Conservation (phyloP, 2,329 filamentous ascomycete genomes). For the Stenocarpella maydis region DNA sequence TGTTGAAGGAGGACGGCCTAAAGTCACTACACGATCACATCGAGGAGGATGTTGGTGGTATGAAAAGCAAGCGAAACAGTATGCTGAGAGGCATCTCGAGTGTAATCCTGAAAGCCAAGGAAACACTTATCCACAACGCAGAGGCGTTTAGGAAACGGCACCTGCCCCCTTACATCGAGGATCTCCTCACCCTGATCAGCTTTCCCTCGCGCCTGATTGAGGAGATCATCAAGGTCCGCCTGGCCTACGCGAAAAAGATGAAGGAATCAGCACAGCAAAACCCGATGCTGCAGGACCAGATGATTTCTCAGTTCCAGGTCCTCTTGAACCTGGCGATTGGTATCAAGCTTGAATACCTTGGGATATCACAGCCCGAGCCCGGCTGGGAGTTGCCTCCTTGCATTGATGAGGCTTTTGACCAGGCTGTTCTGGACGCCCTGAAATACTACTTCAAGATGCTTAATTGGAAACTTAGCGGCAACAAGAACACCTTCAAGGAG, state of each 20-base stretch:
- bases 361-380: constrained; percentile 84
- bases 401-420: constrained; percentile 95
- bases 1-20: constrained; percentile 94
- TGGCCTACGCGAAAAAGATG: constrained; percentile 93
- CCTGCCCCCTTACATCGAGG: constrained; percentile 94
- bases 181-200: constrained; percentile 94
- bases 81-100: constrained; percentile 85
- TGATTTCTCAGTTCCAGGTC: constrained; percentile 96
- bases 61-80: constrained; percentile 65
- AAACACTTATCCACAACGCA: constrained; percentile 86
- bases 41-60: constrained; percentile 49
- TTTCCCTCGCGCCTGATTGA: constrained; percentile 96
- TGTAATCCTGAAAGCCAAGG: constrained; percentile 93
- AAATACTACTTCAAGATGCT: constrained; percentile 99
- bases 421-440: constrained; percentile 88
- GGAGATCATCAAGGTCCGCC: constrained; percentile 91
- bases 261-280: constrained; percentile 94
- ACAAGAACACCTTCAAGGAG: constrained; percentile 99
- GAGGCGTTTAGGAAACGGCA: constrained; percentile 87
- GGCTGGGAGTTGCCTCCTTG: constrained; percentile 97
- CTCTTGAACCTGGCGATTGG: constrained; percentile 88
- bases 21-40: constrained; percentile 86
- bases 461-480: constrained; percentile 96
- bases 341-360: constrained; percentile 88
- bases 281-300: constrained; percentile 93